A percentile compares a stretch with the other conserved stretches of the same genome.
Evolutionary conservation across 1,139 yeast species (phyloP).

Genomic region (Diutina mesorugosa): DNA sequence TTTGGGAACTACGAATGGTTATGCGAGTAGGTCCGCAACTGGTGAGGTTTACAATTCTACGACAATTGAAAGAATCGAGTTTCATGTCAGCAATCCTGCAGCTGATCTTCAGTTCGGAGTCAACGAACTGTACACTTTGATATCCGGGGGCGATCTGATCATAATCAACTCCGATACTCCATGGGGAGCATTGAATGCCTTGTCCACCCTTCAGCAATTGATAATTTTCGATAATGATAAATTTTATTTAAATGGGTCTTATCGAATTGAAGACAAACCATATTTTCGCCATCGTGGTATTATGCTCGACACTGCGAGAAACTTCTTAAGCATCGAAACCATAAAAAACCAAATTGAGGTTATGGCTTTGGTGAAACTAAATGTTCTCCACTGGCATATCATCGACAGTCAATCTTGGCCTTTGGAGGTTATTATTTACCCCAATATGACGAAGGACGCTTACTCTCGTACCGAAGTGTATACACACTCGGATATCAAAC

Average conservation of each 20-base stretch:
- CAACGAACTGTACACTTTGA: slow-evolving; percentile 24
- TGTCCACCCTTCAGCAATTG: slow-evolving; percentile 32
- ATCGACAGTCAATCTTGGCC: slow-evolving; percentile 39
- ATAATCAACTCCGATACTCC: slow-evolving; percentile 19
- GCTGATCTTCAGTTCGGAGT: slow-evolving; percentile 27
- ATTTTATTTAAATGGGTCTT: slow-evolving; percentile 20
- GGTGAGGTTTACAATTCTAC: neutral
- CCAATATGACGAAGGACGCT: slow-evolving; percentile 32
- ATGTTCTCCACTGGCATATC: slow-evolving; percentile 34
- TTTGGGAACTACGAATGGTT: neutral
- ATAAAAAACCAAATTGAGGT: slow-evolving; percentile 28
- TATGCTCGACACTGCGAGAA: slow-evolving; percentile 31
- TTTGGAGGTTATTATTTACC: slow-evolving; percentile 18
- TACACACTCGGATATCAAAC: slow-evolving; percentile 17
- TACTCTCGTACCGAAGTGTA: slow-evolving; percentile 24
- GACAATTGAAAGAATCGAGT: slow-evolving; percentile 2
- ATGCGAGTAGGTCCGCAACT: neutral
- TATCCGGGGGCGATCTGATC: slow-evolving; percentile 7
- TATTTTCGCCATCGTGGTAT: slow-evolving; percentile 31
- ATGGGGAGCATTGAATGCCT: slow-evolving; percentile 36
- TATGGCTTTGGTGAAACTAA: slow-evolving; percentile 29
- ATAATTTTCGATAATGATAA: slow-evolving; percentile 14
- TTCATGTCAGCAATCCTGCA: slow-evolving; percentile 13
- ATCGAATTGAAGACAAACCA: slow-evolving; percentile 25
- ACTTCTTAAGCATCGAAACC: slow-evolving; percentile 18